Evolutionary conservation across 805 yeast genomes (phyloP).

Genomic region (Yamadazyma philogaea): DNA sequence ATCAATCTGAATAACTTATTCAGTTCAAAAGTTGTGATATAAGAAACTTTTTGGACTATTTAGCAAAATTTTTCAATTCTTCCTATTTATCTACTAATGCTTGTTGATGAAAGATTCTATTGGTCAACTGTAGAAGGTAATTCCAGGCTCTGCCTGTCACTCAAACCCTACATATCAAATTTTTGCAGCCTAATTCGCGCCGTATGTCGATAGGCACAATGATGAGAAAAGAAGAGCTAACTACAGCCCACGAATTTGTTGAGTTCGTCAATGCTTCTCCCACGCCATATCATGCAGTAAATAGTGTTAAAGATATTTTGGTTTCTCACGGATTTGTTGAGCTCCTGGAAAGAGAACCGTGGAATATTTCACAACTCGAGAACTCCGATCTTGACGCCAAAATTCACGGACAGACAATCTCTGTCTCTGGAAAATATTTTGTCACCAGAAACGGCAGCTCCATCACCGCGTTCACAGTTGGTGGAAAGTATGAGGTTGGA

Average conservation of each 20-base stretch:
- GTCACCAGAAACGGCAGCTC: constrained; percentile 91
- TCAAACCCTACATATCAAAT: no score
- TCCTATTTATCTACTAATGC: no score
- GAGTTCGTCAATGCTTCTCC: constrained; percentile 81
- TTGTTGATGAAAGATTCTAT: no score
- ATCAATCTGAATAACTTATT: no score
- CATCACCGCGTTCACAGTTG: constrained; percentile 81
- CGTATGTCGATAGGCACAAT: neutral
- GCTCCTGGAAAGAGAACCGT: constrained; percentile 64
- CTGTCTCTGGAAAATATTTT: constrained; percentile 57
- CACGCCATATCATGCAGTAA: constrained; percentile 92
- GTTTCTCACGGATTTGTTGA: constrained; percentile 65
- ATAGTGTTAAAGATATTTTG: constrained; percentile 55
- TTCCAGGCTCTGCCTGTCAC: no score
- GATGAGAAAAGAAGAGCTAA: neutral
- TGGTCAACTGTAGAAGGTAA: no score
- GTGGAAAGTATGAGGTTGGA: constrained; percentile 68
- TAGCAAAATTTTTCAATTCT: no score
- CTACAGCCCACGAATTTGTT: constrained; percentile 57
- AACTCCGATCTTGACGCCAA: neutral
- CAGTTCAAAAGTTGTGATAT: no score
- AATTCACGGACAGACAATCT: neutral
- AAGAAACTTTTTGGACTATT: no score
- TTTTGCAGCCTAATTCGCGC: constrained; percentile 2
- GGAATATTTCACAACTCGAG: constrained; percentile 45